Evolutionary conservation across 2,329 filamentous ascomycete genomes (phyloP).

Genomic region (Cadophora sp.): DNA sequence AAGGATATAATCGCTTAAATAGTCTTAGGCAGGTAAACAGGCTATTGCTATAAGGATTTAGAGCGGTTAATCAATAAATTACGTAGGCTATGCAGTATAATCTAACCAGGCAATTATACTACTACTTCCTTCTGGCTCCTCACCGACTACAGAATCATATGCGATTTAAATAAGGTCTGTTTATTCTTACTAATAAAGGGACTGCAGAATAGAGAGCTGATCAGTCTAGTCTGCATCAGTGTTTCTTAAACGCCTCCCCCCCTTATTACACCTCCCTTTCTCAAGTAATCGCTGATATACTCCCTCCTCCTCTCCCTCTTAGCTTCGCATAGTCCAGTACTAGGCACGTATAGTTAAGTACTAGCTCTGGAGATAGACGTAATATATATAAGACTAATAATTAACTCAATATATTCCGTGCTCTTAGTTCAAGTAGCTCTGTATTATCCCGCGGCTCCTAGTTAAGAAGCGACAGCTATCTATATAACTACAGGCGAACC

Average conservation of each 20-base stretch:
- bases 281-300: not conserved
- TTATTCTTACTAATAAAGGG: not conserved
- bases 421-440: not conserved
- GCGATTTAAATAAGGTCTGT: slow-evolving; percentile 1
- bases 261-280: not conserved
- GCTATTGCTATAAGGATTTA: not conserved
- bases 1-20: slow-evolving; percentile 3
- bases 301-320: slow-evolving; percentile 2
- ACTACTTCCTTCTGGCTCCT: not conserved
- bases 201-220: slow-evolving; percentile 1
- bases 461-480: not conserved
- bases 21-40: not conserved
- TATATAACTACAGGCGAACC: not conserved
- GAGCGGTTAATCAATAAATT: not conserved
- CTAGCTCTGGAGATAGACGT: not conserved
- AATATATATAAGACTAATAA: slow-evolving; percentile 2
- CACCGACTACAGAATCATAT: not conserved
- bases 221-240: not conserved
- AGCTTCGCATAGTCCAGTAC: not conserved
- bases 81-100: not conserved
- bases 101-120: not conserved
- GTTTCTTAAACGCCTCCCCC: not conserved
- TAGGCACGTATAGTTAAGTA: not conserved
- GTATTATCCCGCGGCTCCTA: not conserved
- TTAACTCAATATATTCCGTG: not conserved